Evolutionary conservation across 2,329 filamentous ascomycete genomes (phyloP).

Genomic region (Pseudogymnoascus sp.): DNA sequence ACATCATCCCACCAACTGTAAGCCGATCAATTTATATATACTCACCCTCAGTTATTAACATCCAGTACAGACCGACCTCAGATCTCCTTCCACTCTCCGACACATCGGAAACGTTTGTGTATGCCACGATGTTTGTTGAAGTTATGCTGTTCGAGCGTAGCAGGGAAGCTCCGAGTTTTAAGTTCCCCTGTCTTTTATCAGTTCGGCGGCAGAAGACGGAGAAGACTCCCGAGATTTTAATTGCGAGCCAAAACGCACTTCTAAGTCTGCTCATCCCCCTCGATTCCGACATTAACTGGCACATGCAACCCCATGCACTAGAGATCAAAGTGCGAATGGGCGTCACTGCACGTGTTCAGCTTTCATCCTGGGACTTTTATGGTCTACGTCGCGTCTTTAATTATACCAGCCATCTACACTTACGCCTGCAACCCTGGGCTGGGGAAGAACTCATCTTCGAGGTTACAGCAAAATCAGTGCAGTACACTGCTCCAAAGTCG

Average conservation of each 20-base stretch:
- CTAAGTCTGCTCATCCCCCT: slow-evolving; percentile 60
- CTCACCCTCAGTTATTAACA: not conserved
- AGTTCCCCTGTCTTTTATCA: slow-evolving; percentile 67
- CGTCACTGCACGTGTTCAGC: slow-evolving; percentile 62
- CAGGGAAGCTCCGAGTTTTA: slow-evolving; percentile 57
- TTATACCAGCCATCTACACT: slow-evolving; percentile 68
- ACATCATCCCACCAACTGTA: not conserved
- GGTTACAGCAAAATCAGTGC: slow-evolving; percentile 62
- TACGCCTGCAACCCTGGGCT: slow-evolving; percentile 57
- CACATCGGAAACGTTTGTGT: slow-evolving; percentile 64
- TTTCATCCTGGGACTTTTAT: slow-evolving; percentile 68
- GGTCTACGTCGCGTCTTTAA: slow-evolving; percentile 76
- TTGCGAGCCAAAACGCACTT: slow-evolving; percentile 70
- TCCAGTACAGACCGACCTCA: not conserved
- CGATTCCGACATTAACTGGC: slow-evolving; percentile 77
- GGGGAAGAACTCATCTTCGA: slow-evolving; percentile 65
- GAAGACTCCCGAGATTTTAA: slow-evolving; percentile 60
- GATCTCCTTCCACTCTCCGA: slow-evolving; percentile 43
- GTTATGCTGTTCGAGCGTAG: slow-evolving; percentile 67
- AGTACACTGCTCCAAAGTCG: slow-evolving; percentile 67
- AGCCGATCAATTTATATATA: not conserved
- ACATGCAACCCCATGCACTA: slow-evolving; percentile 56
- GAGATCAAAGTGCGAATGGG: slow-evolving; percentile 64
- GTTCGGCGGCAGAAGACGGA: slow-evolving; percentile 62
- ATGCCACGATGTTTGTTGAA: slow-evolving; percentile 67